Base-by-base conservation (phyloP, 768 basidiomycete species). In the Tylopilus rubrobrunneus region DNA sequence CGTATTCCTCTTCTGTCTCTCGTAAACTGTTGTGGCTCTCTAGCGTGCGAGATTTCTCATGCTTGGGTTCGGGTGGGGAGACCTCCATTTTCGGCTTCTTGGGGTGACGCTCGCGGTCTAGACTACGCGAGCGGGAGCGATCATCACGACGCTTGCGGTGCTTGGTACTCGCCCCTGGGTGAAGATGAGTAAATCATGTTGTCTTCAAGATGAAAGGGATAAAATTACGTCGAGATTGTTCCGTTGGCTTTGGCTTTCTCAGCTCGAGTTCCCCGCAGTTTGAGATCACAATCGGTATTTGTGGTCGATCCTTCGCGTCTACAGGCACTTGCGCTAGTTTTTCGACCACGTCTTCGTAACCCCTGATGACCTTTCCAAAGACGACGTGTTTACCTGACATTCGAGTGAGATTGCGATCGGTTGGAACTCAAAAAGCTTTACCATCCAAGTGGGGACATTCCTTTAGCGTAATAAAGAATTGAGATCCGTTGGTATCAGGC, bases 251-350 rank as follows among this genome's bases (percentile, higher is more conserved):
- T 29, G 49, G 34, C 25, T 56, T 79, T 52, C 79, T 80, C 11
- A 91, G 77, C 66, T 91, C 87, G 36, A 96, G 82, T 65, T 96
- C 93, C 11, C 93, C 93, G 50, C 89, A 92, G 65, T 85, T 89
- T 4, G 77, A 70, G 56, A 96, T 82, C 10, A 79, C 71, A 11
- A 95, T 82, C 2, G 86, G 84, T 1, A 76, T 72, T 5, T 78
- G 65, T 0, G 92, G 93, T 4, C 86, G 77, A 63, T 92, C 84
- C 67, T 89, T 89, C 37, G 77, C 81, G 64, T 92, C 91, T 12
- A 84, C 84, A 7, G 83, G 76, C 21, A 92, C 75, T 42, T 82
- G 75, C 3, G 78, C 78, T 28, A 94, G 76, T 59, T 72, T 80
- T 44, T 78, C 62, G 29, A 85, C 70, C 44, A 92, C 80, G 4